These are phyloP conservation scores for Globisporangium parvum DNA, from an alignment of 352 stramenopile genomes.

Conservation along the genomic window DNA sequence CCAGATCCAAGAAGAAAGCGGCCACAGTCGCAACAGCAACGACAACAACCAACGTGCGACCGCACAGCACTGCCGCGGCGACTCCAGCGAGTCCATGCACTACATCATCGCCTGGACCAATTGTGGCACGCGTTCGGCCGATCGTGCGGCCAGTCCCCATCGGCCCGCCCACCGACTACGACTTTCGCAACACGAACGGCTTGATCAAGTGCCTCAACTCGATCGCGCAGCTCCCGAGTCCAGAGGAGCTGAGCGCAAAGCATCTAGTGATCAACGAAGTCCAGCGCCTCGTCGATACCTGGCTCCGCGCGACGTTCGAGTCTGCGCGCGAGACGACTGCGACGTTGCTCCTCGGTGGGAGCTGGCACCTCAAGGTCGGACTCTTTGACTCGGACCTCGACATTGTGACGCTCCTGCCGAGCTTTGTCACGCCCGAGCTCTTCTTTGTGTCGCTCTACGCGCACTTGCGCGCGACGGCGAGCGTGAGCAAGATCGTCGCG, in stretches of 20 bases:
- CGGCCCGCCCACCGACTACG: conserved; percentile 59
- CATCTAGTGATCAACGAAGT: conserved; percentile 77
- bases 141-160: conserved; percentile 56
- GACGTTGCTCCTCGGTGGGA: conserved; percentile 68
- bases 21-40: no score
- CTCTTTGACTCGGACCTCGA: conserved; percentile 73
- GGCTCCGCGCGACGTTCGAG: conserved; percentile 45
- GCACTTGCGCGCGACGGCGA: conserved; percentile 28
- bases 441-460: conserved; percentile 69
- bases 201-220: conserved; percentile 78
- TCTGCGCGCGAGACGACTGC: conserved; percentile 34
- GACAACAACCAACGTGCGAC: no score
- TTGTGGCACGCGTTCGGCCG: conserved; percentile 30
- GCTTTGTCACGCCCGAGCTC: conserved; percentile 43
- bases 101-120: conserved; percentile 3
- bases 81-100: conserved; percentile 1
- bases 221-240: conserved; percentile 45
- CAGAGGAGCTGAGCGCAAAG: conserved; percentile 60
- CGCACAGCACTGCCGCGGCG: not conserved
- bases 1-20: not conserved
- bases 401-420: conserved; percentile 66
- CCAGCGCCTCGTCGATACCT: conserved; percentile 62
- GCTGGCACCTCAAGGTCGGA: conserved; percentile 79
- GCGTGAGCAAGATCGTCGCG: conserved; percentile 58
- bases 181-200: conserved; percentile 72